phyloP scores from a whole-genome alignment of 2,329 filamentous ascomycete species.

The Cladophialophora exuberans region DNA sequence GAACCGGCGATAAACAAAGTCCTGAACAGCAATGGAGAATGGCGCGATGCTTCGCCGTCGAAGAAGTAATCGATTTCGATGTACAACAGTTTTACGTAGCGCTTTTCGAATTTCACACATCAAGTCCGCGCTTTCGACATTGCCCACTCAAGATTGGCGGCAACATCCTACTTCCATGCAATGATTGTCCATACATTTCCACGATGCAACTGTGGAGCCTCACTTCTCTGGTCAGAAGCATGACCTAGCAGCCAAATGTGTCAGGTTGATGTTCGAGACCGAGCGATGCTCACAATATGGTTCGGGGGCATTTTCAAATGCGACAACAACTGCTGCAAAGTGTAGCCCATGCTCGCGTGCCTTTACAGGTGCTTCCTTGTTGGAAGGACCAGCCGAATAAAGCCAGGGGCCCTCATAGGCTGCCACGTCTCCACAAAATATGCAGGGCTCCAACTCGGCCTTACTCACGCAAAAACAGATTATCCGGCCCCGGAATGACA shows the following conservation, averaged over 20 bases:
- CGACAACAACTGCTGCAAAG: no score
- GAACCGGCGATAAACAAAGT: constrained; percentile 26
- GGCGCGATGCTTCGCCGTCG: constrained; percentile 23
- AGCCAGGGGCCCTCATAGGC: no score
- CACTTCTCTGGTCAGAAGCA: no score
- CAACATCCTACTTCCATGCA: not conserved
- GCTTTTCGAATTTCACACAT: not conserved
- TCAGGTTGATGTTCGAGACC: not conserved
- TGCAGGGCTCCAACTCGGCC: not conserved
- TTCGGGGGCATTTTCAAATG: no score
- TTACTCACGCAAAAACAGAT: not conserved
- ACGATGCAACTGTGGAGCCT: no score
- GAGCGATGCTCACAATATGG: not conserved
- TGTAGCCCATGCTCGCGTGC: no score
- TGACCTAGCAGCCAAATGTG: no score
- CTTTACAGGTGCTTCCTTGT: no score
- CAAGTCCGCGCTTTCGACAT: not conserved
- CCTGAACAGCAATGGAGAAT: constrained; percentile 31
- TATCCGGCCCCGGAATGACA: not conserved
- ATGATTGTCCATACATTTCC: not conserved
- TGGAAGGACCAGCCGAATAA: no score
- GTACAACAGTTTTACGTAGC: constrained; percentile 13
- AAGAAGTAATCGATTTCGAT: constrained; percentile 6
- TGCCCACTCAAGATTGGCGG: not conserved
- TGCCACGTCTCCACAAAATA: no score